phyloP scores from a whole-genome alignment of 1,139 yeast species.

The Diutina siamensis region DNA sequence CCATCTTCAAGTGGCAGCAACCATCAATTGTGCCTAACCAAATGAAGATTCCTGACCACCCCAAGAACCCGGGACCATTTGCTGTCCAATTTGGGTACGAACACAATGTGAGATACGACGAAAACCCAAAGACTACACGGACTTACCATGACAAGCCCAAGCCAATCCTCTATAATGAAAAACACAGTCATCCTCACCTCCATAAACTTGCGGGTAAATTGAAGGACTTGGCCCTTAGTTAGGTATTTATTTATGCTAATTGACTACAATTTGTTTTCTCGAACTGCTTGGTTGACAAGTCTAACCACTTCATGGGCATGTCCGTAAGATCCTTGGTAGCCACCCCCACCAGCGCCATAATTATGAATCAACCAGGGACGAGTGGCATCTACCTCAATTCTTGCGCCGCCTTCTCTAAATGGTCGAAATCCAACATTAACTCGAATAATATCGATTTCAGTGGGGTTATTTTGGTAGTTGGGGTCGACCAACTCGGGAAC shows the following conservation, averaged over 20 bases:
- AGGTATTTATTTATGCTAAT: not conserved
- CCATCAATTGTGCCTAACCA: not conserved
- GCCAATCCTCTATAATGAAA: not conserved
- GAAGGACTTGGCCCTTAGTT: slow-evolving; percentile 3
- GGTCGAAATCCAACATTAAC: slow-evolving; percentile 41
- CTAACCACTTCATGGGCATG: slow-evolving; percentile 23
- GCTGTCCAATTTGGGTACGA: slow-evolving; percentile 23
- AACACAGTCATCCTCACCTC: slow-evolving; percentile 2
- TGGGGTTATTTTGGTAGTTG: slow-evolving; percentile 15
- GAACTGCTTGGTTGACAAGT: not conserved
- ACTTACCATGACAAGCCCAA: slow-evolving; percentile 23
- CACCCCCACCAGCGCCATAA: slow-evolving; percentile 38
- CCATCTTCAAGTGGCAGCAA: not conserved
- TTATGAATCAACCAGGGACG: slow-evolving; percentile 31
- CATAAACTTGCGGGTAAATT: not conserved
- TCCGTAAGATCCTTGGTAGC: slow-evolving; percentile 37
- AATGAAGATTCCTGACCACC: slow-evolving; percentile 21
- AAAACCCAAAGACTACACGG: slow-evolving; percentile 21
- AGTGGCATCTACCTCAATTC: slow-evolving; percentile 28
- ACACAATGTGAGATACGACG: slow-evolving; percentile 9
- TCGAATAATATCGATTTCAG: slow-evolving; percentile 19
- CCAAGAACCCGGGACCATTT: slow-evolving; percentile 19
- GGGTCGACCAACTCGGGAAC: slow-evolving; percentile 32
- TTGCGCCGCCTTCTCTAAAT: slow-evolving; percentile 30
- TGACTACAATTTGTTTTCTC: not conserved